Base-by-base conservation (phyloP, 495 filamentous ascomycete genomes). In the Podospora australis region DNA sequence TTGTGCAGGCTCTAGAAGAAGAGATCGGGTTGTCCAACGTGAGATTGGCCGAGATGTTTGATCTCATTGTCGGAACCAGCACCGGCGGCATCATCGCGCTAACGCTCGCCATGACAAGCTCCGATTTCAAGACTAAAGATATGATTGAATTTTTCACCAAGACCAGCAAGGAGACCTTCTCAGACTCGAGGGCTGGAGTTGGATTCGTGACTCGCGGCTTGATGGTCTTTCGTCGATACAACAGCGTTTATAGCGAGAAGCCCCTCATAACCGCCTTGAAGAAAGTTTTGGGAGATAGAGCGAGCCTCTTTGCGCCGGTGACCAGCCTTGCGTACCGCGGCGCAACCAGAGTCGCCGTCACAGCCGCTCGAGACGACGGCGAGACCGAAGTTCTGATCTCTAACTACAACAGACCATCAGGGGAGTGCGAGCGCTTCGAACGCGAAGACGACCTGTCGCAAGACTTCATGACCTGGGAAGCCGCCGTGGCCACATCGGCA, bases 61-160 rank as follows among this genome's bases (percentile, higher is more conserved):
- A 50, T 13, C 29, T 50, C 10, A 44, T 50, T 2, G 39, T 50
- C 11, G 47, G 47, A 23, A 50, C 47, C 11, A 43, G 39, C 34
- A 44, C 29, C 21, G 44, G 44, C 4, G 45, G 45, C n/a, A 17
- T 48, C 20, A 36, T 48, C 13, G 45, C 45, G 10, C 19, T 48
- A 6, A 34, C 32, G 4, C 45, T 48, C 6, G 34, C 32, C 21
- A 21, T 49, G 11, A 19, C 2, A 39, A 16, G 2, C 23, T 28
- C 30, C 32, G 32, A 36, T 8, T 16, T 17, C 32, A 4, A 17
- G 9, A 36, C 19, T n/a, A 6, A 36, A 13, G 32, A 36, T 17
- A 36, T 36, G 32, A 36, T 36, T 17, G 10, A 6, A n/a, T 36
- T 36, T 16, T 36, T 34, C 13, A 3, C 14, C n/a, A n/a, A 36